Evolutionary conservation across 331 rosid species (phyloP).

Genomic region (Acacia pycnantha): DNA sequence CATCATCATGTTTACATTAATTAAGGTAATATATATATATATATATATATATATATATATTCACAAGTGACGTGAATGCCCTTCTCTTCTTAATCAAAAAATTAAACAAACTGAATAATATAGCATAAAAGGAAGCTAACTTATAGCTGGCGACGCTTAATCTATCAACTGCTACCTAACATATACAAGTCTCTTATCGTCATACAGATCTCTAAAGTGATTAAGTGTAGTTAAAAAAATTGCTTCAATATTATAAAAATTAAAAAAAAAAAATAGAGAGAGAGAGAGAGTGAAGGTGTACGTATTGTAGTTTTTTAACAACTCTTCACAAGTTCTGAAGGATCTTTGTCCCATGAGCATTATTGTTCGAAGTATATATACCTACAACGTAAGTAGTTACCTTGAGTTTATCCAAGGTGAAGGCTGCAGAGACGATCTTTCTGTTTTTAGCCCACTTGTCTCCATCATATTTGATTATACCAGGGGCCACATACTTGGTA

Average conservation of each 20-base stretch:
- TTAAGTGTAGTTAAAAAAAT: not conserved
- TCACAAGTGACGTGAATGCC: not conserved
- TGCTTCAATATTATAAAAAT: not conserved
- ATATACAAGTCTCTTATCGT: not conserved
- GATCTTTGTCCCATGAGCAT: not conserved
- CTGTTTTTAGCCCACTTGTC: conserved; percentile 34
- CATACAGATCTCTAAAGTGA: not conserved
- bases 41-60: not conserved
- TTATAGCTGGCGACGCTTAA: not conserved
- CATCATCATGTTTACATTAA: not conserved
- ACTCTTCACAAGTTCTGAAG: not conserved
- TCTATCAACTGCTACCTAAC: not conserved
- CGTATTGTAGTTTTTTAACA: too few species aligned
- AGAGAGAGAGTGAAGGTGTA: not conserved
- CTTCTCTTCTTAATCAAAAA: not conserved
- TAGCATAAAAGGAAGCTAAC: not conserved
- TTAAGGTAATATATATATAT: not conserved
- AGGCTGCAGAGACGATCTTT: conserved; percentile 34
- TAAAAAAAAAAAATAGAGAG: too few species aligned
- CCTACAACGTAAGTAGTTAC: not conserved
- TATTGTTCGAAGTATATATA: too few species aligned
- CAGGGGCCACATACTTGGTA: conserved; percentile 8
- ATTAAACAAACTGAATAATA: not conserved
- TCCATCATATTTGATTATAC: conserved; percentile 30
- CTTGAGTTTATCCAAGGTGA: conserved; percentile 35